Conservation (phyloP, 2,329 filamentous ascomycete species). For the Lizonia empirigonia region DNA sequence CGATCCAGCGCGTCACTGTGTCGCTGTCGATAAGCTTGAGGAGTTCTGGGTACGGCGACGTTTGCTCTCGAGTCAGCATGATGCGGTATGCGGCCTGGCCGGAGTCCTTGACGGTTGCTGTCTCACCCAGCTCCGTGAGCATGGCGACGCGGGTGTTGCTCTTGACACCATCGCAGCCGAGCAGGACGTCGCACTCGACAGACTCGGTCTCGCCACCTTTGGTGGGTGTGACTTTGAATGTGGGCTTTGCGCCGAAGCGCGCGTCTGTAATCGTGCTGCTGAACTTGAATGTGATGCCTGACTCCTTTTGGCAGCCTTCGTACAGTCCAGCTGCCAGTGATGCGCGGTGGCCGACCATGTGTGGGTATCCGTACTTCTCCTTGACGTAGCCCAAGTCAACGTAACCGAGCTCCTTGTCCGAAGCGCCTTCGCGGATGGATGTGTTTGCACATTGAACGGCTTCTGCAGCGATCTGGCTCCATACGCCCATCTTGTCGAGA, state of each 20-base stretch:
- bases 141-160: slow-evolving; percentile 56
- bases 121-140: slow-evolving; percentile 58
- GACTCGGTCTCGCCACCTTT: slow-evolving; percentile 61
- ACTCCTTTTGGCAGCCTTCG: slow-evolving; percentile 69
- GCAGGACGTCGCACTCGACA: slow-evolving; percentile 56
- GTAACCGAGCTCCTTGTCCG: slow-evolving; percentile 71
- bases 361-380: slow-evolving; percentile 72
- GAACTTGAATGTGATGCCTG: slow-evolving; percentile 71
- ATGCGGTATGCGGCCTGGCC: slow-evolving; percentile 80
- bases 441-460: slow-evolving; percentile 73
- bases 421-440: slow-evolving; percentile 74
- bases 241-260: slow-evolving; percentile 61
- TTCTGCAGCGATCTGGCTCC: slow-evolving; percentile 71
- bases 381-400: slow-evolving; percentile 72
- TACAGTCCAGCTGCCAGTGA: slow-evolving; percentile 73
- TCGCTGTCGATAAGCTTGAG: slow-evolving; percentile 70
- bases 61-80: slow-evolving; percentile 71
- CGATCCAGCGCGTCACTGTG: slow-evolving; percentile 75
- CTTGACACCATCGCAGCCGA: slow-evolving; percentile 58
- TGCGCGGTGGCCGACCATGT: slow-evolving; percentile 79
- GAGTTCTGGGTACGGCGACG: slow-evolving; percentile 70
- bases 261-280: slow-evolving; percentile 62
- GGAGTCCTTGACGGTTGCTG: slow-evolving; percentile 67
- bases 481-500: slow-evolving; percentile 73
- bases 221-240: slow-evolving; percentile 62